phyloP scores from a whole-genome alignment of 179 eudicot genomes.

The Heliamphora pulchella region DNA sequence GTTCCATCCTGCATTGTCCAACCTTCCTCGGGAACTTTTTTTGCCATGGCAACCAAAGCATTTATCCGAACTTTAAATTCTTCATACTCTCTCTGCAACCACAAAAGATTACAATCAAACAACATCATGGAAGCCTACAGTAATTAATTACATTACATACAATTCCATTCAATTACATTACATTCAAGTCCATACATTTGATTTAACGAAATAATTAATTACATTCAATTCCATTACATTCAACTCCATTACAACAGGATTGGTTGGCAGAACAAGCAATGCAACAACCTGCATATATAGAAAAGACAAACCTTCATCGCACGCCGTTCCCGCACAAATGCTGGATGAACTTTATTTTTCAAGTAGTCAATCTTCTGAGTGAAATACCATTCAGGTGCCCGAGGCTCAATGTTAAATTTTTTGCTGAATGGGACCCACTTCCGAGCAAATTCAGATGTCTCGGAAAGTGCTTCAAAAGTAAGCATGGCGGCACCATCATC shows the following conservation, averaged over 20 bases:
- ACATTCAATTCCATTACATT: background rate
- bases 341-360: constrained; percentile 75
- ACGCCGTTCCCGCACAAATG: constrained; percentile 85
- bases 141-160: background rate
- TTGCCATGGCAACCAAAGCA: constrained; percentile 65
- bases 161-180: no score
- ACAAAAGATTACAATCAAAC: background rate
- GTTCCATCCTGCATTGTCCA: no score
- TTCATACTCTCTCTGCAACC: constrained; percentile 78
- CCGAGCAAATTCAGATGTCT: constrained; percentile 81
- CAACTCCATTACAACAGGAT: background rate
- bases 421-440: constrained; percentile 95
- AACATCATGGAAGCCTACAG: background rate
- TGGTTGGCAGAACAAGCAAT: background rate
- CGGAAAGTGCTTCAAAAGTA: constrained; percentile 87
- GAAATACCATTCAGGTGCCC: constrained; percentile 95
- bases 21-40: constrained; percentile 54
- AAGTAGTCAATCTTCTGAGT: constrained; percentile 74
- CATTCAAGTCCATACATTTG: background rate
- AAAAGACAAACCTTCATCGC: constrained; percentile 61
- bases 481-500: constrained; percentile 71
- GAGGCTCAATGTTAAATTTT: constrained; percentile 74
- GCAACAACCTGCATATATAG: background rate
- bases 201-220: background rate
- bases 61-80: constrained; percentile 76